Conservation (phyloP, 2,329 filamentous ascomycete species). For the Trichoderma hamatum region DNA sequence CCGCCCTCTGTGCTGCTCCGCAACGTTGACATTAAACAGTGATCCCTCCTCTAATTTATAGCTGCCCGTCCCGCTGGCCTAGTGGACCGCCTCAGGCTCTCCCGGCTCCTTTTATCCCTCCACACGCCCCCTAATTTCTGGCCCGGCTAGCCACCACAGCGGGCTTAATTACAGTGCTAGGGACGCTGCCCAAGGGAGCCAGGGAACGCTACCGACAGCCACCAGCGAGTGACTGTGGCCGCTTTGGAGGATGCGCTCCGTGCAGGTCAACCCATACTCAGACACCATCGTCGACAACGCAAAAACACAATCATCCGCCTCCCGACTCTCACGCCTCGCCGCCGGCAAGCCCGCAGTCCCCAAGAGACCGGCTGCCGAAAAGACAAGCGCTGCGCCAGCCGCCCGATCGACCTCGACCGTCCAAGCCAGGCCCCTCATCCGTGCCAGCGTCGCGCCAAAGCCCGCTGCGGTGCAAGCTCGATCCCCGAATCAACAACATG, state of each 20-base stretch:
- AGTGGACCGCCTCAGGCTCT: conserved; percentile 20
- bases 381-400: background rate
- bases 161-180: conserved; percentile 21
- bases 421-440: conserved; percentile 26
- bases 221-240: background rate
- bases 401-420: conserved; percentile 4
- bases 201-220: background rate
- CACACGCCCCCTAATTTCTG: conserved; percentile 26
- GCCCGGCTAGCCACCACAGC: conserved; percentile 16
- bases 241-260: conserved; percentile 27
- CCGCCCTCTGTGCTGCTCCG: too few relatives aligned
- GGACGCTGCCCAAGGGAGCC: conserved; percentile 5
- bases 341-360: conserved; percentile 8
- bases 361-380: background rate
- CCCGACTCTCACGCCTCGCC: conserved; percentile 10
- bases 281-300: conserved; percentile 21
- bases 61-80: conserved; percentile 4
- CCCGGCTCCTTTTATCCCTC: conserved; percentile 25
- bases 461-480: conserved; percentile 7
- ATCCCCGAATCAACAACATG: conserved; percentile 37
- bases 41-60: conserved; percentile 3
- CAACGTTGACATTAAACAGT: background rate
- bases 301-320: conserved; percentile 11
- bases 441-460: conserved; percentile 22
- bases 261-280: conserved; percentile 21